Percentiles rank a stretch among this genome's conserved stretches.
Evolutionary conservation across 75 land plant genomes (phyloP).

Genomic region (Pseudotsuga menziesii): DNA sequence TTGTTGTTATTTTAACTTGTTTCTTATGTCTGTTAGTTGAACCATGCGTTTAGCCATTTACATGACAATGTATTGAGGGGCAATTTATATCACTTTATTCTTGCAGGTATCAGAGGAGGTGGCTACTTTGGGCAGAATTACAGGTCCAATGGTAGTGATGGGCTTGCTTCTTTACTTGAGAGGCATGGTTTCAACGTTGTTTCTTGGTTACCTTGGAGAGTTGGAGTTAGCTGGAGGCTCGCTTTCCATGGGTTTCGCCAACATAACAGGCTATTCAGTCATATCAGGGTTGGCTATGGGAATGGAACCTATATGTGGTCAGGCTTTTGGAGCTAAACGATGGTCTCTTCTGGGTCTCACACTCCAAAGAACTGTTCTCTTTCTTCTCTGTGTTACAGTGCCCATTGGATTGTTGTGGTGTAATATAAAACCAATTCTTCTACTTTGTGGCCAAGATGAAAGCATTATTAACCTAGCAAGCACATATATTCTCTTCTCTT

Average conservation of each 20-base stretch:
- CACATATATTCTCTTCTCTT: conserved; percentile 19
- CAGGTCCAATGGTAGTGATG: conserved; percentile 4
- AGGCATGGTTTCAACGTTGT: conserved; percentile 41
- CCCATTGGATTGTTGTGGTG: conserved; percentile 45
- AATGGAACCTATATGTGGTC: conserved; percentile 52
- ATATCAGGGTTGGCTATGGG: conserved; percentile 48
- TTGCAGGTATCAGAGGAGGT: too few relatives aligned
- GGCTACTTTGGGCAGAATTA: too few relatives aligned
- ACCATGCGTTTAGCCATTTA: too few relatives aligned
- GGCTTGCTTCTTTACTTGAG: conserved; percentile 40
- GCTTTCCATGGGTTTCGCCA: conserved; percentile 39
- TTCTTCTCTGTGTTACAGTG: conserved; percentile 34
- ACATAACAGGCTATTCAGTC: conserved; percentile 47
- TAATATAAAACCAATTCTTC: conserved; percentile 30
- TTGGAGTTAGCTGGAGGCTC: conserved; percentile 44
- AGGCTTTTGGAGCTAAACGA: conserved; percentile 36
- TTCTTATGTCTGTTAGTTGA: too few relatives aligned
- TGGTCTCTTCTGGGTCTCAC: conserved; percentile 28
- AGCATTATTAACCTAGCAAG: conserved; percentile 16
- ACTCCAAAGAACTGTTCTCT: conserved; percentile 31
- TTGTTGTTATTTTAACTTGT: too few relatives aligned
- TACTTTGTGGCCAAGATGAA: conserved; percentile 32
- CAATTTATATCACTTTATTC: too few relatives aligned
- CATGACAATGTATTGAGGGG: too few relatives aligned
- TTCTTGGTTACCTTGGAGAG: conserved; percentile 44